Percentiles rank a stretch among this genome's conserved stretches.
phyloP scores from a whole-genome alignment of 2,329 filamentous ascomycete genomes.

The Aspergillus pseudoviridinutans region DNA sequence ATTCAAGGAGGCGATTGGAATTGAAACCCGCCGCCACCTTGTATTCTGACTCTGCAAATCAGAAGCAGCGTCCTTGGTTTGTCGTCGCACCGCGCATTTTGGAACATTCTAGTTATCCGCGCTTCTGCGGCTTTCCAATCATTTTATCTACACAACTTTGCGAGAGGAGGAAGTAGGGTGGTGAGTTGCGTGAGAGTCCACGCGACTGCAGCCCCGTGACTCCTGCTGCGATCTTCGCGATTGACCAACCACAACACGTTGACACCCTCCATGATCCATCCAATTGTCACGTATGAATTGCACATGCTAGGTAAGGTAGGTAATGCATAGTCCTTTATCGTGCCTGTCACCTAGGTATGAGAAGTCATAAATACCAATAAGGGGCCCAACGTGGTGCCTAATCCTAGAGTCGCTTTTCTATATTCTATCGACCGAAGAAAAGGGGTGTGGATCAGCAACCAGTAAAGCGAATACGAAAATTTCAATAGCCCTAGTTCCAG shows the following conservation, averaged over 20 bases:
- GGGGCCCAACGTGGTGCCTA: not conserved
- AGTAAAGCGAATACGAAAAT: not conserved
- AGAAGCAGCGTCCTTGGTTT: too few species aligned
- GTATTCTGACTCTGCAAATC: not conserved
- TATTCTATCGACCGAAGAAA: too few species aligned
- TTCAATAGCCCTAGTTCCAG: not conserved
- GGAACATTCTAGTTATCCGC: not conserved
- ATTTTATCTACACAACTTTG: too few species aligned
- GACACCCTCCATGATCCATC: not conserved
- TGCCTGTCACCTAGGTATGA: too few species aligned
- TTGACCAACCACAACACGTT: not conserved
- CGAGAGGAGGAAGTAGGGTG: too few species aligned
- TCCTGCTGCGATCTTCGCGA: not conserved
- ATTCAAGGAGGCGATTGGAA: not conserved
- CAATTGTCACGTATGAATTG: not conserved
- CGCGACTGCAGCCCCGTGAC: not conserved
- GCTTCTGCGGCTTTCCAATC: too few species aligned
- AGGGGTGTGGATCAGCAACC: too few species aligned
- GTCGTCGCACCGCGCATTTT: not conserved
- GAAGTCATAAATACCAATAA: not conserved
- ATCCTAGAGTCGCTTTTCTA: too few species aligned
- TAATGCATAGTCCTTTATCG: too few species aligned
- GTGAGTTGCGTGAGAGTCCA: not conserved
- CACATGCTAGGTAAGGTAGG: not conserved
- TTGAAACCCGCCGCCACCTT: not conserved